These are phyloP conservation scores for Penicillium cosmopolitanum DNA, from an alignment of 495 filamentous ascomycete genomes.

Conservation along the genomic window DNA sequence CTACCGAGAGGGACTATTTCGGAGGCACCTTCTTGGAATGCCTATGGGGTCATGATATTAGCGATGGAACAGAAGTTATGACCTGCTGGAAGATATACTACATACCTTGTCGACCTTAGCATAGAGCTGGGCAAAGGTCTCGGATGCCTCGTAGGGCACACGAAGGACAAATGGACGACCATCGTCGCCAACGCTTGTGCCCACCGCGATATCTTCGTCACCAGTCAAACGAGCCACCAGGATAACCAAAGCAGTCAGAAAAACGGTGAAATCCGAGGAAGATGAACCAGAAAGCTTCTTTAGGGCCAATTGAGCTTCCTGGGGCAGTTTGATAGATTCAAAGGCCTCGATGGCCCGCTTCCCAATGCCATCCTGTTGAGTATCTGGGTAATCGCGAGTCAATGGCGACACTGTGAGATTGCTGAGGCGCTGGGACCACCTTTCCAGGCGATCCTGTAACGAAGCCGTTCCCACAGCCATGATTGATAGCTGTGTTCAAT, in stretches of 20 bases:
- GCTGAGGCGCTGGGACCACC: conserved; percentile 52
- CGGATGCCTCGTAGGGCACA: conserved; percentile 42
- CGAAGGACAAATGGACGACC: conserved; percentile 55
- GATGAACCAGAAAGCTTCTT: conserved; percentile 45
- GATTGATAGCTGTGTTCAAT: conserved; percentile 32
- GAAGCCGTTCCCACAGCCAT: conserved; percentile 43
- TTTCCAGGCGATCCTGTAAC: conserved; percentile 49
- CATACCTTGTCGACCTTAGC: conserved; percentile 52
- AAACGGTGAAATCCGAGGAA: conserved; percentile 48
- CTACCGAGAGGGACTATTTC: conserved; percentile 51
- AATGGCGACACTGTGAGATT: conserved; percentile 54
- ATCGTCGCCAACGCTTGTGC: conserved; percentile 47
- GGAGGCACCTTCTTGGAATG: conserved; percentile 46
- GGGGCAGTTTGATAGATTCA: conserved; percentile 46
- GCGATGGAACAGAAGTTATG: background rate
- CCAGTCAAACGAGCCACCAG: conserved; percentile 56
- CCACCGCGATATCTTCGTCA: conserved; percentile 56
- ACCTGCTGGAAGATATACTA: background rate
- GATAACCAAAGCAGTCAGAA: conserved; percentile 51
- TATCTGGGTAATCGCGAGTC: conserved; percentile 54
- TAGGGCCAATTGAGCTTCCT: conserved; percentile 40
- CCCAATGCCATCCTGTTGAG: conserved; percentile 32
- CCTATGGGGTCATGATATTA: conserved; percentile 22
- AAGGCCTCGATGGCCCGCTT: conserved; percentile 54
- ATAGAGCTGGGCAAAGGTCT: conserved; percentile 47